Percentiles rank a stretch among this genome's conserved stretches.
Conservation (phyloP, 2,329 filamentous ascomycete genomes). For the Paecilomyces niveus region DNA sequence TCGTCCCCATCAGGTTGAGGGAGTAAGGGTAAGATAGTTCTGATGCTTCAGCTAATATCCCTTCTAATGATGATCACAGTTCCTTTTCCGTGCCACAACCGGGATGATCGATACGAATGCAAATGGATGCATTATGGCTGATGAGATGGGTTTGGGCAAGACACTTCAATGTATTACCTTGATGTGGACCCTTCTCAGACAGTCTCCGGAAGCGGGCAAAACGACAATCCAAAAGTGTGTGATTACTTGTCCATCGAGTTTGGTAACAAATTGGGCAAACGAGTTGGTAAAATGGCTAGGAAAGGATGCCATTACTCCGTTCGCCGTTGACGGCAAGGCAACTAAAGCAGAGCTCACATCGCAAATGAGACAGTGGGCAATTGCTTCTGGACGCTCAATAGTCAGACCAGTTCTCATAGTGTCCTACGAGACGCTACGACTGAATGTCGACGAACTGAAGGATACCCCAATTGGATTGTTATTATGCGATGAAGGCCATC, state of each 20-base stretch:
- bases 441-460: constrained; percentile 85
- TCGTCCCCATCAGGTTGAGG: constrained; percentile 93
- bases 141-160: constrained; percentile 97
- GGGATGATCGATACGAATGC: constrained; percentile 92
- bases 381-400: constrained; percentile 79
- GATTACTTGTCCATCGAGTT: constrained; percentile 90
- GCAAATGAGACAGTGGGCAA: constrained; percentile 91
- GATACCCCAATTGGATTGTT: constrained; percentile 86
- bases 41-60: background rate
- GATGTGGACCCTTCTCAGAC: constrained; percentile 94
- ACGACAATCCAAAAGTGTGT: constrained; percentile 92
- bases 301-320: constrained; percentile 80
- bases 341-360: constrained; percentile 86
- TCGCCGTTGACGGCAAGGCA: constrained; percentile 94
- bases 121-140: constrained; percentile 98
- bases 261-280: constrained; percentile 97
- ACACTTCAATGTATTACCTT: constrained; percentile 94
- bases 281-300: constrained; percentile 91
- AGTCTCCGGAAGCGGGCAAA: constrained; percentile 92
- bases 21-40: constrained; percentile 60
- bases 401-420: constrained; percentile 93
- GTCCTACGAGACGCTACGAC: constrained; percentile 88
- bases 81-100: constrained; percentile 89
- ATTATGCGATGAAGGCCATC: constrained; percentile 93
- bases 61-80: constrained; percentile 36